Evolutionary conservation across 495 filamentous ascomycete species (phyloP).

Genomic region (Tuber microsphaerosporum): DNA sequence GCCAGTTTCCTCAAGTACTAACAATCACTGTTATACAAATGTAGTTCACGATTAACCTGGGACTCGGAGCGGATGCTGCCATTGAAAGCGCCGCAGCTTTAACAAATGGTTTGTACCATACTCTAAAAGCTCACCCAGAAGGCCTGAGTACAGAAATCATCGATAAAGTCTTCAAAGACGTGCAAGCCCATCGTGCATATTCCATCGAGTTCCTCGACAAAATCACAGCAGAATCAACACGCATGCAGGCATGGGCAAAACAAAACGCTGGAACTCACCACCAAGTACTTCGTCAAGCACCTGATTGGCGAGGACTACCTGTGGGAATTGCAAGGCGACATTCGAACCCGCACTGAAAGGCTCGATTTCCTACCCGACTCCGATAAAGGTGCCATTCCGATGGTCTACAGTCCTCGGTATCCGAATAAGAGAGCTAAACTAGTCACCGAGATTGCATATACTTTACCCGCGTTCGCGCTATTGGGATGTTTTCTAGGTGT

Average conservation of each 20-base stretch:
- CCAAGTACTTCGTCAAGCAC: slow-evolving; percentile 3
- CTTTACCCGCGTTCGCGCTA: neutral
- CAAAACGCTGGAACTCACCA: neutral
- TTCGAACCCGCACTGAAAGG: neutral
- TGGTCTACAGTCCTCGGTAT: neutral
- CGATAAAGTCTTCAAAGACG: slow-evolving; percentile 6
- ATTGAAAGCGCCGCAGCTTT: slow-evolving; percentile 47
- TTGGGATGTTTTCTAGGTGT: neutral
- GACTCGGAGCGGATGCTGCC: slow-evolving; percentile 45
- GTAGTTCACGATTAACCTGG: slow-evolving; percentile 43
- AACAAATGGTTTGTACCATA: slow-evolving; percentile 43
- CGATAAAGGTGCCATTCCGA: neutral
- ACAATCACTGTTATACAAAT: neutral
- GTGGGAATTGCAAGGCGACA: neutral
- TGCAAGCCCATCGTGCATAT: slow-evolving; percentile 1
- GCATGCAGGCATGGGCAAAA: slow-evolving; percentile 14
- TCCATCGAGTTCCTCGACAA: neutral
- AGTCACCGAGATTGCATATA: neutral
- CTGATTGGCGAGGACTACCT: neutral
- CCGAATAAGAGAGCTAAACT: neutral
- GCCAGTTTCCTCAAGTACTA: neutral
- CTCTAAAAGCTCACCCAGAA: slow-evolving; percentile 8
- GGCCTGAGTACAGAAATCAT: slow-evolving; percentile 4
- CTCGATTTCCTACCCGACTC: neutral
- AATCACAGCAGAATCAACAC: slow-evolving; percentile 8